Evolutionary conservation across 768 basidiomycete species (phyloP).

Genomic region (Rhizopogon vinicolor): DNA sequence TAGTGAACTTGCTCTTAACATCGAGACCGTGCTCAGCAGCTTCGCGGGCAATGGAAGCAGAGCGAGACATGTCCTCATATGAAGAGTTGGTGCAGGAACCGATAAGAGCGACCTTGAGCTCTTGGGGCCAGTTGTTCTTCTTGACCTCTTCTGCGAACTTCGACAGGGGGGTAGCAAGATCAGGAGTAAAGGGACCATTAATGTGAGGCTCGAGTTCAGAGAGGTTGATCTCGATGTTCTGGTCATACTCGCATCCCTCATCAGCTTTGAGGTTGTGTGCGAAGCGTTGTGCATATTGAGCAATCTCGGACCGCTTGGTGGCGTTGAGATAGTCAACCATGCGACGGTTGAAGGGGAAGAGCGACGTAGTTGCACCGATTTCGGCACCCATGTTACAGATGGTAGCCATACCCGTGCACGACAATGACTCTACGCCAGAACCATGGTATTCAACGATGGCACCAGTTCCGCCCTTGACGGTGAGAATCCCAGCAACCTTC

Average conservation of each 20-base stretch:
- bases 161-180: slow-evolving; percentile 97
- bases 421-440: slow-evolving; percentile 91
- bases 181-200: slow-evolving; percentile 99
- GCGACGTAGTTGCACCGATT: slow-evolving; percentile 96
- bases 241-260: slow-evolving; percentile 87
- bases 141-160: slow-evolving; percentile 89
- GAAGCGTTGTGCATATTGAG: slow-evolving; percentile 85
- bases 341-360: slow-evolving; percentile 97
- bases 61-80: slow-evolving; percentile 99
- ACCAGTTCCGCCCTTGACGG: slow-evolving; percentile 99
- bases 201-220: slow-evolving; percentile 98
- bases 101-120: slow-evolving; percentile 96
- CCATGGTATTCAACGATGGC: slow-evolving; percentile 98
- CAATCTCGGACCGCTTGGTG: slow-evolving; percentile 88
- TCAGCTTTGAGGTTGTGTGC: slow-evolving; percentile 89
- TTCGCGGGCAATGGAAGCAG: slow-evolving; percentile 89
- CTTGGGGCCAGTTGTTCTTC: slow-evolving; percentile 95
- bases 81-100: slow-evolving; percentile 99
- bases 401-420: slow-evolving; percentile 98
- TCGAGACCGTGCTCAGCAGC: slow-evolving; percentile 83
- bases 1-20: slow-evolving; percentile 92
- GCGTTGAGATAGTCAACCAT: slow-evolving; percentile 93
- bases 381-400: slow-evolving; percentile 99
- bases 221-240: slow-evolving; percentile 91
- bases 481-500: slow-evolving; percentile 98